A percentile compares a stretch with the other conserved stretches of the same genome.
Conservation (phyloP, 345 rosid species). For the Camelina neglecta region DNA sequence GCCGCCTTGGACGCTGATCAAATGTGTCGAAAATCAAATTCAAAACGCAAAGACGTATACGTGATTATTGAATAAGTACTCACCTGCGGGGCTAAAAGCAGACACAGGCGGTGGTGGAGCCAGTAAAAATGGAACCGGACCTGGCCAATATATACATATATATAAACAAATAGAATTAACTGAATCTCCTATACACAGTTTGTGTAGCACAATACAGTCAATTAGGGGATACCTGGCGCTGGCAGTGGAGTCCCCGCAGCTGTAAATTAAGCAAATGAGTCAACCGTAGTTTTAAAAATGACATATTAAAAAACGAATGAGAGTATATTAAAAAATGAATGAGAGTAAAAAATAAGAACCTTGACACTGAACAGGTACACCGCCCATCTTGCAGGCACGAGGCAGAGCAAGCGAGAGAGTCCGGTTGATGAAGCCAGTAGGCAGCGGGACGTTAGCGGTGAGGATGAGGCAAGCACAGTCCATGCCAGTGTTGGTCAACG, state of each 20-base stretch:
- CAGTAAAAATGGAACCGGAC: conserved; percentile 65
- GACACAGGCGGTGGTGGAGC: conserved; percentile 57
- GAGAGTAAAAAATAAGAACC: conserved; percentile 43
- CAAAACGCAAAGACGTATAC: background rate
- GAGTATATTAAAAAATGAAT: background rate
- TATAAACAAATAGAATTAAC: background rate
- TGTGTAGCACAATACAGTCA: background rate
- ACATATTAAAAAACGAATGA: background rate
- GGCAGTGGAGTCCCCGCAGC: conserved; percentile 86
- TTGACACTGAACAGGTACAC: conserved; percentile 76
- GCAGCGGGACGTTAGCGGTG: conserved; percentile 78
- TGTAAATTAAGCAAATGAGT: conserved; percentile 41
- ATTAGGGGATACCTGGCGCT: conserved; percentile 60
- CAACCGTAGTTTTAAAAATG: background rate
- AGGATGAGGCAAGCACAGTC: conserved; percentile 76
- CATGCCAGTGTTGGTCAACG: conserved; percentile 53
- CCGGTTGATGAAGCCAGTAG: conserved; percentile 54
- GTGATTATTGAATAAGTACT: conserved; percentile 1
- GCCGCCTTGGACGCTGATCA: conserved; percentile 42
- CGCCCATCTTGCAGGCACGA: conserved; percentile 63
- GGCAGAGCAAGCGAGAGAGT: conserved; percentile 75
- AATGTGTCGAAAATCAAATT: conserved; percentile 3
- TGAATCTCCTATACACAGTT: background rate
- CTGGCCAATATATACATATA: conserved; percentile 45
- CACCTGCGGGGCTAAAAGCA: conserved; percentile 65